phyloP scores from a whole-genome alignment of 164 flowering plant species.

The Macadamia tetraphylla region DNA sequence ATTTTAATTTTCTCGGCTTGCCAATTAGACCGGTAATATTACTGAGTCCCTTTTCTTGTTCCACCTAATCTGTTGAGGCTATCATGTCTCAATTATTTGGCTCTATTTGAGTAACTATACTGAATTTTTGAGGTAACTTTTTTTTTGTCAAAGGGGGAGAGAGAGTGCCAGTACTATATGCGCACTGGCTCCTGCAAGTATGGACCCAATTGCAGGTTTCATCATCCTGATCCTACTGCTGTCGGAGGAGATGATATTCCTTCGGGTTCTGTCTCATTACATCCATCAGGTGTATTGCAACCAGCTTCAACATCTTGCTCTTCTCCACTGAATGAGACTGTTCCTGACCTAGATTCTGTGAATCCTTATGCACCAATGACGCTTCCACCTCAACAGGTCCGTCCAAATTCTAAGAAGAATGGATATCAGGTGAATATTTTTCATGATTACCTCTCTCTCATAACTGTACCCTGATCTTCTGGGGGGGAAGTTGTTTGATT shows the following conservation, averaged over 20 bases:
- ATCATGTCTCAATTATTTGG: not conserved
- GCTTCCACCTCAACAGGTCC: constrained; percentile 39
- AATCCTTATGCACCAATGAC: constrained; percentile 38
- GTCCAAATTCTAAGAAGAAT: constrained; percentile 57
- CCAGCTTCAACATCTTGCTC: constrained; percentile 51
- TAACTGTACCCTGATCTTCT: too few species aligned
- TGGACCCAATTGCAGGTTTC: constrained; percentile 75
- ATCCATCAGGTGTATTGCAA: constrained; percentile 29
- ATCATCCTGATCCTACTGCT: constrained; percentile 88
- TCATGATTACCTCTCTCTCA: too few species aligned
- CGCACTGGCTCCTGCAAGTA: constrained; percentile 90
- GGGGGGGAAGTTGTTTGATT: too few species aligned
- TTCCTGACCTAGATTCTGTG: constrained; percentile 22
- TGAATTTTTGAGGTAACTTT: not conserved
- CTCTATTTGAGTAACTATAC: not conserved
- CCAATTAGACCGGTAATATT: constrained; percentile 78
- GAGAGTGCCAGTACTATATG: constrained; percentile 84
- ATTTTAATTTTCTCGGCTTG: constrained; percentile 75
- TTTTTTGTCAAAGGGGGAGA: constrained; percentile 64
- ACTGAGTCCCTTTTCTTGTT: not conserved
- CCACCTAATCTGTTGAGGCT: too few species aligned
- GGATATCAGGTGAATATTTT: constrained; percentile 58
- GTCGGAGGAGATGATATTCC: constrained; percentile 36
- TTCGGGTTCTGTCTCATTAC: constrained; percentile 44
- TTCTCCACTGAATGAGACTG: constrained; percentile 37